A percentile compares a stretch with the other conserved stretches of the same genome.
Conservation (phyloP, 75 land plant genomes). For the Pinus taeda region DNA sequence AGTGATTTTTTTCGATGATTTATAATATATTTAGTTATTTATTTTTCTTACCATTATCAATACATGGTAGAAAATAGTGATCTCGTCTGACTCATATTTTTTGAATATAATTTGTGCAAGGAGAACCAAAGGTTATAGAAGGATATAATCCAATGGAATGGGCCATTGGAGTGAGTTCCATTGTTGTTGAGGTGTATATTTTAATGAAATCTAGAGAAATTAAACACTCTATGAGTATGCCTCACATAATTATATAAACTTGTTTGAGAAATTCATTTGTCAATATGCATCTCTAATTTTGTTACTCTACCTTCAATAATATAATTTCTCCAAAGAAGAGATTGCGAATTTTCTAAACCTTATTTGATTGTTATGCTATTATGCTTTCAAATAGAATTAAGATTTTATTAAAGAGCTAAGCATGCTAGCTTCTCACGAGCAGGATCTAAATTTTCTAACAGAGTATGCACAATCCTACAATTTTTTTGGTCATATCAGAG, state of each 20-base stretch:
- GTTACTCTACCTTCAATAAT: conserved; percentile 6
- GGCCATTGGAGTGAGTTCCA: conserved; percentile 60
- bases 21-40: background rate
- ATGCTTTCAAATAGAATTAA: conserved; percentile 64
- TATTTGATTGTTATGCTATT: conserved; percentile 11
- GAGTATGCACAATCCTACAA: conserved; percentile 33
- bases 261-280: background rate
- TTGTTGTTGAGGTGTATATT: background rate
- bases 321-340: conserved; percentile 1
- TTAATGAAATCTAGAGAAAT: conserved; percentile 23
- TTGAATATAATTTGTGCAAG: conserved; percentile 31
- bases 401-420: conserved; percentile 39
- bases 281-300: conserved; percentile 27
- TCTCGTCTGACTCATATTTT: background rate
- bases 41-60: background rate
- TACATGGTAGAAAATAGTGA: background rate
- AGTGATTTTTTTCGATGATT: background rate
- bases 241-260: background rate
- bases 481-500: conserved; percentile 48
- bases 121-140: conserved; percentile 46
- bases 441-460: conserved; percentile 30
- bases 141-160: conserved; percentile 73
- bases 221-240: conserved; percentile 49
- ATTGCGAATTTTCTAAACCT: conserved; percentile 21
- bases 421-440: no score